A percentile compares a stretch with the other conserved stretches of the same genome.
phyloP scores from a whole-genome alignment of 495 filamentous ascomycete species.

The Aspergillus cavernicola region DNA sequence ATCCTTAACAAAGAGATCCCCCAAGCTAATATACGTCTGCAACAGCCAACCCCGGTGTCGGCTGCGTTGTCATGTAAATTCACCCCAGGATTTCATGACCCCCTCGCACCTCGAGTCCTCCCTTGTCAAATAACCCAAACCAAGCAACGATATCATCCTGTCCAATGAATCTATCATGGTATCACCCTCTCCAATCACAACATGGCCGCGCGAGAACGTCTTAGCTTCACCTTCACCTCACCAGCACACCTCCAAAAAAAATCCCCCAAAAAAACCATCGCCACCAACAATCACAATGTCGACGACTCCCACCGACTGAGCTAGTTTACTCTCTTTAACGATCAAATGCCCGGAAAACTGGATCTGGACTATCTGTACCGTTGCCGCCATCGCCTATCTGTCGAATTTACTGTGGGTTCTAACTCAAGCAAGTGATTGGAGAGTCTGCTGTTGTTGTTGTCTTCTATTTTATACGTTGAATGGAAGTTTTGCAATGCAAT shows the following conservation, averaged over 20 bases:
- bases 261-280: background rate
- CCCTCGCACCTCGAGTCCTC: background rate
- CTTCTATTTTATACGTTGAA: no score
- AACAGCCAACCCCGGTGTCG: conserved; percentile 32
- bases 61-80: conserved; percentile 40
- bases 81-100: conserved; percentile 3
- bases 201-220: background rate
- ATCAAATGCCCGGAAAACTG: no score
- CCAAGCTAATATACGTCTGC: conserved; percentile 11
- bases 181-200: background rate
- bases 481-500: no score
- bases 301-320: no score
- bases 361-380: no score
- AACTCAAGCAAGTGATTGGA: no score
- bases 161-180: background rate
- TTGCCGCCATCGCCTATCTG: no score
- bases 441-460: no score
- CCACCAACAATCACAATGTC: no score
- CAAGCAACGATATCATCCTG: background rate
- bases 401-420: no score
- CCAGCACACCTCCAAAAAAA: background rate
- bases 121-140: background rate
- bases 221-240: background rate
- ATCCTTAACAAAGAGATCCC: background rate
- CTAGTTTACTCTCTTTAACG: no score